Percentiles rank a stretch among this genome's conserved stretches.
phyloP scores from a whole-genome alignment of 768 basidiomycete species.

The Amanita fuliginea region DNA sequence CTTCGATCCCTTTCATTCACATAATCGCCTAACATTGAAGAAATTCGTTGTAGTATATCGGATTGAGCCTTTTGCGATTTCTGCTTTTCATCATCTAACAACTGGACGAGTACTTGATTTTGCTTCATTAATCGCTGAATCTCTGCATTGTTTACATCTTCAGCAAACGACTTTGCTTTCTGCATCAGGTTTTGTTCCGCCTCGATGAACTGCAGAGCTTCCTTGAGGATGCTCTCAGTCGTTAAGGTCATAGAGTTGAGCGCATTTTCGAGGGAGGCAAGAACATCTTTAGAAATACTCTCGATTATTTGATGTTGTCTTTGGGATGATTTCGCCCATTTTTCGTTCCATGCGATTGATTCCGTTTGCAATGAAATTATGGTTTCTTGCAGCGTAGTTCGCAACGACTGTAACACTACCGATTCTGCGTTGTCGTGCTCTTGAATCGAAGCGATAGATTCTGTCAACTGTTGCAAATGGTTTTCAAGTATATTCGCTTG shows the following conservation, averaged over 20 bases:
- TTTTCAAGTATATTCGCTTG: constrained; percentile 45
- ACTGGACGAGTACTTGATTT: constrained; percentile 48
- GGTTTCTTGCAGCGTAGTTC: constrained; percentile 38
- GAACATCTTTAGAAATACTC: constrained; percentile 29
- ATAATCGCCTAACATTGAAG: constrained; percentile 61
- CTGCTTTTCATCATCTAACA: constrained; percentile 56
- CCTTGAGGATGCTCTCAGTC: constrained; percentile 47
- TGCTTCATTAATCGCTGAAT: constrained; percentile 34
- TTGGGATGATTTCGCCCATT: constrained; percentile 37
- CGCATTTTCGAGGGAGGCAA: constrained; percentile 43
- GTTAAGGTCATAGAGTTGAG: constrained; percentile 47
- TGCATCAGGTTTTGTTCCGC: constrained; percentile 39
- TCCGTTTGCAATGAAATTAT: constrained; percentile 39
- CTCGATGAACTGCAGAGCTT: constrained; percentile 45
- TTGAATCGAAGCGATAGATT: constrained; percentile 41
- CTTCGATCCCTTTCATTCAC: constrained; percentile 56
- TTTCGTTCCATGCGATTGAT: constrained; percentile 44
- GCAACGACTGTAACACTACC: constrained; percentile 38
- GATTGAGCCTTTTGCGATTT: constrained; percentile 61
- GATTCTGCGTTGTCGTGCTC: constrained; percentile 43
- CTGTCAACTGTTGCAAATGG: constrained; percentile 44
- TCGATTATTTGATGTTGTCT: constrained; percentile 36
- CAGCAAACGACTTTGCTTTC: constrained; percentile 37
- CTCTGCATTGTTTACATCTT: constrained; percentile 20
- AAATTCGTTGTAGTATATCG: constrained; percentile 67